Base-by-base conservation (phyloP, 148 eudicot genomes). In the Tetragonia tetragonoides region DNA sequence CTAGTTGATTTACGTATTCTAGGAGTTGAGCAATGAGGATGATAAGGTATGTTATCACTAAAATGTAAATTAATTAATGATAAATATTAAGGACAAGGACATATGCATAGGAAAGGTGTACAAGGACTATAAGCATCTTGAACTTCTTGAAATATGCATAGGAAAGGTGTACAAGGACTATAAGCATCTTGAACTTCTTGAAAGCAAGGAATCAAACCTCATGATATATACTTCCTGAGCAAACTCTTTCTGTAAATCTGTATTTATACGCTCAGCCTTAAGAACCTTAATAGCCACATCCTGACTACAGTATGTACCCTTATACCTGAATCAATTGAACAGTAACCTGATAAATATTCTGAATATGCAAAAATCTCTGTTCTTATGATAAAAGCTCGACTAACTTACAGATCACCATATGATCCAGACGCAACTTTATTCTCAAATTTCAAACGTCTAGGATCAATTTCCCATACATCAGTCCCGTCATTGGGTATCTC, bases 381-480 rank as follows among this genome's bases (percentile, higher is more conserved):
- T 64, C 23, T 47, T 11, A 10, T 21, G 66, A 7, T 18, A 18
- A 74, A 53, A 71, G 68, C 38, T 53, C n/a, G 23, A 72, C 10
- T 72, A 68, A 87, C 99, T 90, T 89, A 96, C 99, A 96, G 78
- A 86, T 96, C 99, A 79, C 99, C 99, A 85, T 96, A 96, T 66
- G 99, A 93, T 72, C 99, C 99, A 41, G 99, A 89, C 66, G 99
- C 99, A 86, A 96, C 85, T 87, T 90, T 91, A 65, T 83, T 84
- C 83, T 87, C 98, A 83, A 90, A 90, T 78, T 88, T 96, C 63
- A 96, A 78, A 72, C 78, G 88, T 62, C 85, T 87, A 64, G 90
- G 87, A 89, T 96, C 98, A 81, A 96, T 96, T 85, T 96, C 99
- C 99, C 99, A 96, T 72, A 91, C 99, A 84, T 93, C 97, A 73